Conservation (phyloP, 2,329 filamentous ascomycete species). For the Fusarium miscanthi region DNA sequence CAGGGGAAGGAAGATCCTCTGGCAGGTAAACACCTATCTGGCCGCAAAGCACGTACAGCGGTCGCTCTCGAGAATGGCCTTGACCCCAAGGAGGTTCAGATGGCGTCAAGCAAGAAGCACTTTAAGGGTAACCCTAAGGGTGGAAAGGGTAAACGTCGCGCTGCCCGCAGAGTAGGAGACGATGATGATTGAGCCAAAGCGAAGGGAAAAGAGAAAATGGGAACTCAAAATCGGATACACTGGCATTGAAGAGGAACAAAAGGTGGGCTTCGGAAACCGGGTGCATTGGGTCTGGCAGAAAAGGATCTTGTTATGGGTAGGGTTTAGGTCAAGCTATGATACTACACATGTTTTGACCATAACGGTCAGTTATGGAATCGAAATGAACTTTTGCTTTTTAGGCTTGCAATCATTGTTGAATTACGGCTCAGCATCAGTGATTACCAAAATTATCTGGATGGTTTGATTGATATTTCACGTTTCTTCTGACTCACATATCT, state of each 20-base stretch:
- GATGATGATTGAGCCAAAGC: constrained; percentile 50
- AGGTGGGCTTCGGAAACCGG: constrained; percentile 61
- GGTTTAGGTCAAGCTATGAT: constrained; percentile 32
- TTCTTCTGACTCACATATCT: constrained; percentile 14
- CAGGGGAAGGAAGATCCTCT: constrained; percentile 68
- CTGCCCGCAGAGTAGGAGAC: constrained; percentile 27
- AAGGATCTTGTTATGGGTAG: constrained; percentile 31
- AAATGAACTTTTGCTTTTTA: constrained; percentile 32
- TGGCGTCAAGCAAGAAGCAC: constrained; percentile 85
- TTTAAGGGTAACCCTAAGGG: constrained; percentile 81
- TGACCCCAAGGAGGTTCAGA: constrained; percentile 80
- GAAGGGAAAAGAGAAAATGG: constrained; percentile 52
- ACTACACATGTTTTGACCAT: constrained; percentile 28
- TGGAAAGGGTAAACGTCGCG: constrained; percentile 61
- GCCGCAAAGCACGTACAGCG: constrained; percentile 84
- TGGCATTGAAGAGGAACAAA: constrained; percentile 51
- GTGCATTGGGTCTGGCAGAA: constrained; percentile 35
- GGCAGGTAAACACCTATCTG: constrained; percentile 74
- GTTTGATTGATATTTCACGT: background rate
- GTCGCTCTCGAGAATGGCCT: constrained; percentile 86
- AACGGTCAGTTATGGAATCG: constrained; percentile 32
- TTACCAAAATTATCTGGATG: background rate
- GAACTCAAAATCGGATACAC: constrained; percentile 58
- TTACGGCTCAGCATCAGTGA: background rate
- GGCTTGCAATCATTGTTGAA: constrained; percentile 5